Conservation (phyloP, 371 early-diverging fungal genomes). For the Mucor mucedo region DNA sequence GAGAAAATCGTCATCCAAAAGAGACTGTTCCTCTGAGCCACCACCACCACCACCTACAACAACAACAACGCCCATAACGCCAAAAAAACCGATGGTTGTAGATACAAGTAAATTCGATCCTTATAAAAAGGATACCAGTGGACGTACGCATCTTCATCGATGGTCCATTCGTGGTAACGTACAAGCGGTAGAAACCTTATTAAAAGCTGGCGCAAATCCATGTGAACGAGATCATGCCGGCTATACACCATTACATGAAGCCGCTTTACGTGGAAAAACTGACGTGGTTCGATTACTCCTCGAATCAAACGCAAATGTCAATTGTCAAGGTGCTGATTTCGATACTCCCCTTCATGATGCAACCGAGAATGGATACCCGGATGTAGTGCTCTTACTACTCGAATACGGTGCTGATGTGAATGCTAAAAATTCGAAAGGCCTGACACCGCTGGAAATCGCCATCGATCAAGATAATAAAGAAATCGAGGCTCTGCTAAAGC, state of each 20-base stretch:
- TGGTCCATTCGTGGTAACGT: slow-evolving; percentile 63
- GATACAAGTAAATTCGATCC: slow-evolving; percentile 40
- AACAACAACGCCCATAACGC: too few relatives aligned
- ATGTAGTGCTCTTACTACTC: slow-evolving; percentile 48
- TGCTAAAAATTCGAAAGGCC: slow-evolving; percentile 55
- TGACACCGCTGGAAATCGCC: slow-evolving; percentile 63
- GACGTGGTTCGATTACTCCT: slow-evolving; percentile 68
- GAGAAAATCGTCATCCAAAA: slow-evolving; percentile 13
- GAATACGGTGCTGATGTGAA: slow-evolving; percentile 53
- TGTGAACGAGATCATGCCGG: slow-evolving; percentile 76
- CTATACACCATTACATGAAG: slow-evolving; percentile 81
- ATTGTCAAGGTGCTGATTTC: slow-evolving; percentile 70
- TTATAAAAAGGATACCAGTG: slow-evolving; percentile 56
- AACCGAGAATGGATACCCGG: slow-evolving; percentile 64
- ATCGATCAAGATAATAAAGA: slow-evolving; percentile 52
- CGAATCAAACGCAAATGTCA: slow-evolving; percentile 73
- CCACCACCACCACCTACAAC: background rate
- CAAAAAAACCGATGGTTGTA: slow-evolving; percentile 16
- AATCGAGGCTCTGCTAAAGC: slow-evolving; percentile 31
- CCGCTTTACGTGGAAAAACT: slow-evolving; percentile 70
- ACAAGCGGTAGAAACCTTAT: slow-evolving; percentile 55
- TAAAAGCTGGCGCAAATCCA: slow-evolving; percentile 78
- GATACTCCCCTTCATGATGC: slow-evolving; percentile 88
- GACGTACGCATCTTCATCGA: slow-evolving; percentile 62
- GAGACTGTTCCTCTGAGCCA: slow-evolving; percentile 41